These are phyloP conservation scores for Cercospora janseana DNA, from an alignment of 2,329 filamentous ascomycete species.

Conservation along the genomic window DNA sequence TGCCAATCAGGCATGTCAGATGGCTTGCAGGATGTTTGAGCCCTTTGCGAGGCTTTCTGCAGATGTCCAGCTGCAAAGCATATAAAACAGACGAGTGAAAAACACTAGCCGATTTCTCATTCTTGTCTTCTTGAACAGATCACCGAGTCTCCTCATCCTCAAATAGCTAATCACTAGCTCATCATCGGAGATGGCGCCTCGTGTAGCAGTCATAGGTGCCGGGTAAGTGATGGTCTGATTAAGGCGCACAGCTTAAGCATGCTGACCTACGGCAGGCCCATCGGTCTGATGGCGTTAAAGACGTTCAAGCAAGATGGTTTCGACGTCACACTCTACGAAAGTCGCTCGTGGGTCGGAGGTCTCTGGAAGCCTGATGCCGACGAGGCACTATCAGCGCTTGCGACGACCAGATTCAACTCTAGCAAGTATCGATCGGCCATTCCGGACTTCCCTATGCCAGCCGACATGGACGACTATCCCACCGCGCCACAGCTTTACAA, in stretches of 20 bases:
- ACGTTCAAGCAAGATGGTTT: slow-evolving; percentile 47
- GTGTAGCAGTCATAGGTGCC: slow-evolving; percentile 8
- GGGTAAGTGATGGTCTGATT: slow-evolving; percentile 7
- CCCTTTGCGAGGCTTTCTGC: no score
- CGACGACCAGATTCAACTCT: slow-evolving; percentile 18
- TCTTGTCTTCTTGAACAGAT: no score
- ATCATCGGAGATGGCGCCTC: background rate
- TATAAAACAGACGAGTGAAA: no score
- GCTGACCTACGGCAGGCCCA: slow-evolving; percentile 4
- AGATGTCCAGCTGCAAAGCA: no score
- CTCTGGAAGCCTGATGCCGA: slow-evolving; percentile 41
- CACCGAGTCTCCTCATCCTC: no score
- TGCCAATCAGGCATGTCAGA: no score
- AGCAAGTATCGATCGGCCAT: slow-evolving; percentile 15
- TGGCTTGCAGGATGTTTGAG: no score
- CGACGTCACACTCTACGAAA: slow-evolving; percentile 42
- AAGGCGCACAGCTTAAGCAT: background rate
- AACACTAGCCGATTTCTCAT: no score
- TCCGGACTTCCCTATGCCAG: slow-evolving; percentile 18
- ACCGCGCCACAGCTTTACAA: slow-evolving; percentile 12
- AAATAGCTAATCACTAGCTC: no score
- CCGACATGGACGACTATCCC: slow-evolving; percentile 15
- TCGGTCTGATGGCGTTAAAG: slow-evolving; percentile 34
- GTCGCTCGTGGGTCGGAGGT: slow-evolving; percentile 43
- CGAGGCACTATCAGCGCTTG: slow-evolving; percentile 16